These are phyloP conservation scores for Globisporangium parvum DNA, from an alignment of 352 stramenopile genomes.

Conservation along the genomic window DNA sequence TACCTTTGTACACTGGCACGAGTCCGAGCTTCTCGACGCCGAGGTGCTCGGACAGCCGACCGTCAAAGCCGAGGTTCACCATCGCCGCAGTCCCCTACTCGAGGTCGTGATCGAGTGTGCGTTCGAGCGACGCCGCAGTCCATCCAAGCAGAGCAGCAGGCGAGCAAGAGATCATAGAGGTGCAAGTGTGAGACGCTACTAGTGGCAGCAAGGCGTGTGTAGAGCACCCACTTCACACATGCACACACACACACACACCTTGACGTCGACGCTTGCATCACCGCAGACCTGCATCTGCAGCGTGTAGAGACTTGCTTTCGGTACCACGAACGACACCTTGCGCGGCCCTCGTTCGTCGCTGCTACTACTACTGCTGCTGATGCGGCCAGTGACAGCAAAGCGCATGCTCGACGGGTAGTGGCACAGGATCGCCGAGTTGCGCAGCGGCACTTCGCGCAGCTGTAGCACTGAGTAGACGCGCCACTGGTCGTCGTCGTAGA, in stretches of 20 bases:
- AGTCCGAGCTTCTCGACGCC: conserved; percentile 53
- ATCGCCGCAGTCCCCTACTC: conserved; percentile 34
- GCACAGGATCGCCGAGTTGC: conserved; percentile 44
- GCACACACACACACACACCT: conserved; percentile 12
- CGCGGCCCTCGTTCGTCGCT: not conserved
- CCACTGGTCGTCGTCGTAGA: conserved; percentile 65
- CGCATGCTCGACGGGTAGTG: conserved; percentile 51
- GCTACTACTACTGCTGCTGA: not conserved
- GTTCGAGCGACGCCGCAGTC: no score
- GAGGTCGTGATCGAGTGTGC: not conserved
- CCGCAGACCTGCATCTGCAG: conserved; percentile 55
- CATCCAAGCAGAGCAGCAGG: no score
- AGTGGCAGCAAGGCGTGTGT: not conserved
- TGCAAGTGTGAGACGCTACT: not conserved
- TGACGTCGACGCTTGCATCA: conserved; percentile 43
- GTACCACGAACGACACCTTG: not conserved
- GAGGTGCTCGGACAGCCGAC: conserved; percentile 49
- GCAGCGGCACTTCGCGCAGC: conserved; percentile 52
- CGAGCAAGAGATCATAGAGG: no score
- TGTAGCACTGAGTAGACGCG: conserved; percentile 49
- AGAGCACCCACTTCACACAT: not conserved
- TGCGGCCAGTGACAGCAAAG: conserved; percentile 24
- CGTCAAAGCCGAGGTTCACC: conserved; percentile 54
- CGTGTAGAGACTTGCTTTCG: conserved; percentile 15
- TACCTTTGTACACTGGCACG: conserved; percentile 53